Evolutionary conservation across 2,329 filamentous ascomycete genomes (phyloP), one percentile per base, ranked within the genome.

Genomic region (Chaetomiaceae sp.): DNA sequence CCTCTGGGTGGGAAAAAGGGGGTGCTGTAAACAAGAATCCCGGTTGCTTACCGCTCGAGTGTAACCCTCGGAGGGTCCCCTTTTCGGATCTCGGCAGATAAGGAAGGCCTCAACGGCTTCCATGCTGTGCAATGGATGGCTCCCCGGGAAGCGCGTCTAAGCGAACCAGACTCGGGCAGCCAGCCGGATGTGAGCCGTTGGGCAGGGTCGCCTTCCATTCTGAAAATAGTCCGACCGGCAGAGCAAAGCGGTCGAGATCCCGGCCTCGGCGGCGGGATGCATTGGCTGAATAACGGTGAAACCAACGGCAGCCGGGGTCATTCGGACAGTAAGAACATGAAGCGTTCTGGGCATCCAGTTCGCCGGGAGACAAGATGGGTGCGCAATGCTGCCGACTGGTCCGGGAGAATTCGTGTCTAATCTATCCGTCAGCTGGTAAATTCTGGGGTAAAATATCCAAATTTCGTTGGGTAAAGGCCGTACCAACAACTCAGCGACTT

Each of bases 331-430:
- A 19, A n/a, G 36, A 20, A 29, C 19, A 20, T 43, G 38, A 20
- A n/a, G 37, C 6, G n/a, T n/a, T 37, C 14, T 27, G 14, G 25
- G 51, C 39, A 57, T 53, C 61, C 61, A 61, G 56, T 54, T 51
- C 45, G 54, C 47, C 42, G 61, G 59, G 58, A 56, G 48, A 51
- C 45, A 20, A 23, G 50, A 40, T n/a, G n/a, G 47, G 51, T 48
- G 11, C 39, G 57, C 61, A 56, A 61, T 38, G 60, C 58, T 63
- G 61, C 61, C 61, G 61, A 63, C 58, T 64, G 58, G 62, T 60
- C 56, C 57, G 56, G 56, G 50, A 48, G 19, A 55, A 59, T 58
- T 45, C 17, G 51, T n/a, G 25, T 3, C 23, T 52, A 55, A 57
- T 64, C 33, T 61, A 59, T 52, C 39, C 47, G 37, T 59, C 51